Evolutionary conservation across 1,284 basidiomycete species (phyloP), one percentile per base, ranked within the genome.

Genomic region (Sanguinoderma infundibulare): DNA sequence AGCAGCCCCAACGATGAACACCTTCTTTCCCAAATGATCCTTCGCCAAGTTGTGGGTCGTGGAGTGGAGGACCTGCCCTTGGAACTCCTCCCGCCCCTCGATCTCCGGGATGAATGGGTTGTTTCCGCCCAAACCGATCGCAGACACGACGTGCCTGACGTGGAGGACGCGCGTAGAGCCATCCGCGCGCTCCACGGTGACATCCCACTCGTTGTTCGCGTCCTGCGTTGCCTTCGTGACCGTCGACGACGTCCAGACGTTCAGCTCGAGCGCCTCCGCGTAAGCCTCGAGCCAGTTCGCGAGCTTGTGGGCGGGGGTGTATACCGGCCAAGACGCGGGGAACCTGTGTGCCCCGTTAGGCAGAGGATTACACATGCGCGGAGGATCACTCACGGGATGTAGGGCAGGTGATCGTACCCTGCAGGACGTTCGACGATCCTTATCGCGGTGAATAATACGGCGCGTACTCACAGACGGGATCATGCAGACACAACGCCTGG

Each of bases 281-380:
- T 90, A 92, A 30, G 75, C 76, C 71, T 91, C 87, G 7, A 91
- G 78, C 85, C 87, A 91, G 67, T 87, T 83, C 0, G 85, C 89
- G 14, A 91, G 79, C 83, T 86, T 85, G 22, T 73, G 75, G 15
- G 85, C 83, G 0, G 87, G 85, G 0, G 84, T 81, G 67, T 82
- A 87, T 0, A 85, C 82, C 0, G 87, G 86, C 87, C 89, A 90
- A 20, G 78, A 79, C 1, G 80, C 64, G 4, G 85, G 85, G 75
- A 87, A 87, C 24, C 84, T 85, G 60, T 20, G 17, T 50, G 5
- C 9, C 36, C 8, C 4, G 46, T 60, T 20, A 42, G 17, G 24
- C 30, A 20, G 47, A 52, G 42, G 15, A 26, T 20, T 9, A 22
- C 38, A 24, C 22, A 17, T 8, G 34, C 46, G 10, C 20, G 4